Evolutionary conservation across 345 rosid species (phyloP), one percentile per base, ranked within the genome.

Genomic region (Acer yangbiense): DNA sequence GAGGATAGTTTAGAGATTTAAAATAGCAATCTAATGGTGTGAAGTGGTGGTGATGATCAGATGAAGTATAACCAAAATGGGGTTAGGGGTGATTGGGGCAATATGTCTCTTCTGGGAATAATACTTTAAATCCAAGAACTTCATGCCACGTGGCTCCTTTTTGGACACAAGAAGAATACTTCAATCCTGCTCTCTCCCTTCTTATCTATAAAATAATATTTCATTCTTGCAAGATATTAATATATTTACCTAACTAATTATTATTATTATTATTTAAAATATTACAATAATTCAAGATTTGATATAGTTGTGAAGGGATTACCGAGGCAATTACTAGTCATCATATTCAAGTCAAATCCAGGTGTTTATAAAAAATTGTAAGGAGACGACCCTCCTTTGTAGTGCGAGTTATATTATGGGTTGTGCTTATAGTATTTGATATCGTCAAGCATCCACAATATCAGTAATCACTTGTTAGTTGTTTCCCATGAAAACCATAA

Each of bases 101-200:
- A 9, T 13, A 9, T 13, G 60, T 3, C 52, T 7, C 21, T 9
- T 0, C 18, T 16, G 20, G 79, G 74, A 77, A 68, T 79, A 74
- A 74, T 46, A 23, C 77, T 66, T 57, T 66, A 78, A 68, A 68
- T 70, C 70, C 73, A 58, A 48, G 35, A 41, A 48, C 17, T 2
- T 65, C 18, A 1, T 23, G 90, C 82, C 84, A 78, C 81, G 81
- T 64, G 88, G 82, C 69, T 8, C n/a, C 50, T 4, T 64, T 41
- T 1, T 10, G n/a, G 74, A 76, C 88, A 79, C 81, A 61, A 25
- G 55, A 9, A 3, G 23, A 8, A 3, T 16, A 20, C 14, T 65
- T 64, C 23, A 21, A 72, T 75, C 61, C 60, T 60, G 79, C 57
- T 50, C 79, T 68, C 77, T 70, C 60, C 76, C 55, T 54, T 57